Evolutionary conservation across 257 asterid species (phyloP), one percentile per base, ranked within the genome.

Genomic region (Mitragyna speciosa): DNA sequence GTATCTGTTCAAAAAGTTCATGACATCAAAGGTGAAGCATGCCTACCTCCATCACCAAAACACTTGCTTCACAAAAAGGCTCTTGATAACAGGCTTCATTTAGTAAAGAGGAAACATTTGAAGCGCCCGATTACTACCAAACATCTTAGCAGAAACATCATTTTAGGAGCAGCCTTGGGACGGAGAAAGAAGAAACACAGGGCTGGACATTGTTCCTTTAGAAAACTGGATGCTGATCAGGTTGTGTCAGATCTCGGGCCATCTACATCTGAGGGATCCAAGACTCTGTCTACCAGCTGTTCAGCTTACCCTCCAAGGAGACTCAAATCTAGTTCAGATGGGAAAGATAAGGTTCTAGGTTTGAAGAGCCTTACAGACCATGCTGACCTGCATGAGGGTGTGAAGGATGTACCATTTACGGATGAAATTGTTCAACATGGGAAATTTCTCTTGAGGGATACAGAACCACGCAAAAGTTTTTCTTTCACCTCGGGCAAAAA

Each of bases 121-220:
- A 92, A 87, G 83, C 72, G 66, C 83, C 90, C 78, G 7, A 73
- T 82, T 70, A 79, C 83, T 71, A 76, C 72, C 65, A 80, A 79
- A 86, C 84, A 84, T 7, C 89, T 92, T 75, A 88, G 97, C 88
- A 88, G 92, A 78, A 85, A 63, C 86, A 82, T 93, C 76, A 82
- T 96, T 79, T 89, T 92, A 59, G 89, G 93, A 73, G 86, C 73
- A 19, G 82, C 90, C 70, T 85, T 89, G 31, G 82, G 79, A 85
- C 54, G 80, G 79, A 91, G 88, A 84, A 92, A 84, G 85, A 93
- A 84, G 77, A 83, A 81, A 81, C 85, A 51, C 76, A 88, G 80
- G 78, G 83, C 81, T 56, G 86, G 82, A 75, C 80, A 82, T 77
- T 74, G 76, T 82, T 77, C 73, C 84, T 54, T 24, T 65, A n/a